A percentile compares a stretch with the other conserved stretches of the same genome.
phyloP scores from a whole-genome alignment of 164 flowering plant genomes.

The Aristolochia fimbriata region DNA sequence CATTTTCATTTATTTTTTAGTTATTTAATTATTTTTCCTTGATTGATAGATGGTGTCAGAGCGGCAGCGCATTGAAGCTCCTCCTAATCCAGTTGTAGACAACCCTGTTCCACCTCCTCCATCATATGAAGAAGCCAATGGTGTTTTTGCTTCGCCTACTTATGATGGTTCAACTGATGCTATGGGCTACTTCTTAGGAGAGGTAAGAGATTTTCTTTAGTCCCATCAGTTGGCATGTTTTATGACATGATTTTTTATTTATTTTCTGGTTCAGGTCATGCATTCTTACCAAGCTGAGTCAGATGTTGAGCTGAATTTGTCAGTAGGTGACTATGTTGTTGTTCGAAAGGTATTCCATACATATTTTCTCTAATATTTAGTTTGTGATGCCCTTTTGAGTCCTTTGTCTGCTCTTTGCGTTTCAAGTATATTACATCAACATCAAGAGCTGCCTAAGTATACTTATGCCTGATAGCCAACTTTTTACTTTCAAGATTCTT shows the following conservation, averaged over 20 bases:
- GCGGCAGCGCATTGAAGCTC: conserved; percentile 67
- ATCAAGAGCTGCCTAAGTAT: neutral
- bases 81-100: conserved; percentile 40
- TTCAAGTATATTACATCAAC: neutral
- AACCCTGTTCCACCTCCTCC: conserved; percentile 61
- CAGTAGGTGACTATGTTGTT: conserved; percentile 78
- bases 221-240: neutral
- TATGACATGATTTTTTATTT: neutral
- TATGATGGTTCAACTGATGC: conserved; percentile 41
- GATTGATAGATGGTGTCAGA: conserved; percentile 61
- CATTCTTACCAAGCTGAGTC: conserved; percentile 73
- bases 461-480: too few relatives aligned
- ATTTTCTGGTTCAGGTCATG: conserved; percentile 40
- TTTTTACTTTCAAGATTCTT: too few relatives aligned
- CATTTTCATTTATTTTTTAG: neutral
- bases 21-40: neutral
- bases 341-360: conserved; percentile 62
- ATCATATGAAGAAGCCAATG: conserved; percentile 64
- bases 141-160: conserved; percentile 38
- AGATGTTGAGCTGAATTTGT: conserved; percentile 68
- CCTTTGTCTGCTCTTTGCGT: neutral
- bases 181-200: conserved; percentile 75
- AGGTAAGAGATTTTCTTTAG: conserved; percentile 29
- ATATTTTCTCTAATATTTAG: neutral
- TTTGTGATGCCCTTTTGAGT: neutral